Base-by-base conservation (phyloP, 202 grass and related monocot genomes). In the Setaria italica region DNA sequence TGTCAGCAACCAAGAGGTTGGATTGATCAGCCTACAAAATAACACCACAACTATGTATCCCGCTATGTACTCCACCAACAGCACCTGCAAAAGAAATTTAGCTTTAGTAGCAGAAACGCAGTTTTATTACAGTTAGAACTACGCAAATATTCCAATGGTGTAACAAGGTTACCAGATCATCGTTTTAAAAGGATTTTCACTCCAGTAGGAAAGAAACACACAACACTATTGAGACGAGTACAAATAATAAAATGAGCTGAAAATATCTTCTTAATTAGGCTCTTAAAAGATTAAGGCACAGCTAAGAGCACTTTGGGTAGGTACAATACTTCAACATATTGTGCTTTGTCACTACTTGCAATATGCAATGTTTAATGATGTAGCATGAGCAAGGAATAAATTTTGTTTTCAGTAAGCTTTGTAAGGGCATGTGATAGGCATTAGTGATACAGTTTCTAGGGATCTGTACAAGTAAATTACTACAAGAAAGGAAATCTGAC, bases 1-100 rank as follows among this genome's bases (percentile, higher is more conserved):
- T 62, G 89, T 88, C 86, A 88, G 79, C 82, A 91, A 91, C 79
- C 79, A 79, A 74, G 73, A 62, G 17, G 53, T 69, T 43, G 58
- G 33, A 67, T 91, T 88, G 86, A 91, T 85, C 90, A 73, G 78
- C 74, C 82, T 88, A 85, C 85, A 88, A 88, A 91, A 85, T 62
- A 81, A 82, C 72, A 82, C 76, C n/a, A 6, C 60, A 67, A 43
- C 82, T 86, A 85, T 30, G 82, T 91, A 89, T 88, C 79, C 90
- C 72, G 63, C 76, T 91, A 91, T 91, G 57, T 88, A 91, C 90
- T 82, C 86, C 86, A 79, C 67, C 82, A 20, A 68, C 45, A 2
- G 33, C 45, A 70, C 60, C 90, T 91, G 79, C 56, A 83, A 37
- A 73, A 83, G 2, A 29, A 43, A 76, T 70, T 69, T 50, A 81